These are phyloP conservation scores for Pharnaceum exiguum DNA, from an alignment of 148 eudicot genomes.

Conservation along the genomic window DNA sequence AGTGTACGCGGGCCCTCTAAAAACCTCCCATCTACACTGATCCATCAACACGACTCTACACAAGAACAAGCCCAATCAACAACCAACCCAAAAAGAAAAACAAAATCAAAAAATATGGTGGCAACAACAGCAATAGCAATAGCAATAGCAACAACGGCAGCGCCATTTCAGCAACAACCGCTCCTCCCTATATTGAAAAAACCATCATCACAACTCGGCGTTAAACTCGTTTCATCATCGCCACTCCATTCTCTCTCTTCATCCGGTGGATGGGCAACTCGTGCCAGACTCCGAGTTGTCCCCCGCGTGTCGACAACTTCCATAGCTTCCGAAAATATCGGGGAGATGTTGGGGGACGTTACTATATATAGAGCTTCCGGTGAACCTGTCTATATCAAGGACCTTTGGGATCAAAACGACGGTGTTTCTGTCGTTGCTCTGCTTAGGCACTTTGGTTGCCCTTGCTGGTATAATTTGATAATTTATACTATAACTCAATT, in stretches of 20 bases:
- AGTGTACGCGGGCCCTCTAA: too few relatives aligned
- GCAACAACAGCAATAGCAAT: not conserved
- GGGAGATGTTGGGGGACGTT: constrained; percentile 49
- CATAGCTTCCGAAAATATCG: constrained; percentile 25
- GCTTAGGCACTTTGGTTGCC: constrained; percentile 90
- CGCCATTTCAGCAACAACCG: constrained; percentile 1
- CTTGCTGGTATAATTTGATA: constrained; percentile 89
- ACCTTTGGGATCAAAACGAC: constrained; percentile 86
- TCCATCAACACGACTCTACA: too few relatives aligned
- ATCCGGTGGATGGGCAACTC: not conserved
- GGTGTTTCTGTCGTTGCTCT: constrained; percentile 69
- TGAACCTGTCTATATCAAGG: constrained; percentile 54
- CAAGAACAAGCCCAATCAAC: not conserved
- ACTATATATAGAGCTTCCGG: constrained; percentile 63
- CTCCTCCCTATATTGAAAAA: not conserved
- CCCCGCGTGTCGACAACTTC: constrained; percentile 37
- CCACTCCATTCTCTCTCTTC: constrained; percentile 7
- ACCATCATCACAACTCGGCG: not conserved
- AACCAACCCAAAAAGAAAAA: not conserved
- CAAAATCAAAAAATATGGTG: not conserved
- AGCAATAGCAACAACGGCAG: constrained; percentile 1
- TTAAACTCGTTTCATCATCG: not conserved
- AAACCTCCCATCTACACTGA: too few relatives aligned
- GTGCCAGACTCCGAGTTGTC: constrained; percentile 10
- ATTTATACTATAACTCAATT: not conserved